Base-by-base conservation (phyloP, 1,284 basidiomycete species). In the Cutaneotrichosporon cutaneum region DNA sequence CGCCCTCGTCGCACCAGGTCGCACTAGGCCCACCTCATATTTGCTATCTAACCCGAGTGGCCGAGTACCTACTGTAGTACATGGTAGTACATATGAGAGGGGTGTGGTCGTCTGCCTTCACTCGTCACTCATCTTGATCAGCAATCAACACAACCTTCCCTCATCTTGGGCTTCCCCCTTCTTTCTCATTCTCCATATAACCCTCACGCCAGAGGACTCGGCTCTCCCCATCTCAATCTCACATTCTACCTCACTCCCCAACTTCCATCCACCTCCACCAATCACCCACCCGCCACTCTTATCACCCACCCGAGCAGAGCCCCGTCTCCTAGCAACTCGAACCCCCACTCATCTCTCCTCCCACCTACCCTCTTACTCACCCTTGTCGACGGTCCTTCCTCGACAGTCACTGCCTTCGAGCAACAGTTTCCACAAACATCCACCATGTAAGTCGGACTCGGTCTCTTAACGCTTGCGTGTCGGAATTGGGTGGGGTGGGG, bases 401-500 rank as follows among this genome's bases (percentile, higher is more conserved):
- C 56, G 18, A 36, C 45, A 36, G 16, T 32, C 11, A n/a, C 18
- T 21, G 18, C 44, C 22, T 45, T n/a, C 21, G 10, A 10, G 22
- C n/a, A 45, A 22, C 22, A 21, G 22, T 45, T n/a, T 22, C 44
- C n/a, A 45, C 44, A 45, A 45, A 45, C 26, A 50, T 18, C 42
- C 24, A 35, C 35, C 24, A 42, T 54, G 22, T 53, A n/a, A 48
- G 47, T n/a, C n/a, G n/a, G n/a, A n/a, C n/a, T 59, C 22, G 22
- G 32, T 39, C n/a, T 59, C 22, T 50, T 21, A 47, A 22, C 21
- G 21, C 7, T 47, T 47, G 24, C 44, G 8, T 9, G 24, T 24
- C n/a, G 24, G 44, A 22, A 39, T 39, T 16, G 14, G 13, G 9
- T 39, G 6, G 4, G 5, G 36, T 11, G 6, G 36, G 1, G 36